These are phyloP conservation scores for Dryadomyces quercivorus DNA, from an alignment of 2,329 filamentous ascomycete genomes.

Conservation along the genomic window DNA sequence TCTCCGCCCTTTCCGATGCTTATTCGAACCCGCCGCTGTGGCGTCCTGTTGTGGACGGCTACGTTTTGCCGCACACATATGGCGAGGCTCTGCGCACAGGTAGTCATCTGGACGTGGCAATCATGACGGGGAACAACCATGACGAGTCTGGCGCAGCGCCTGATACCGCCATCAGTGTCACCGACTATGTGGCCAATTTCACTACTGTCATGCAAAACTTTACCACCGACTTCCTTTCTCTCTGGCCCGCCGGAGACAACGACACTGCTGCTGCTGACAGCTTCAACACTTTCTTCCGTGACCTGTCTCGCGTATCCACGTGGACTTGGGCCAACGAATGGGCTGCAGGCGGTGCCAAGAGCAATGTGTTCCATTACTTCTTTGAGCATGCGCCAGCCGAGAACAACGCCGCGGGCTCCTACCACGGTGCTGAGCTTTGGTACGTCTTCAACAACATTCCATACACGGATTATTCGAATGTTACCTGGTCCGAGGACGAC, in stretches of 20 bases:
- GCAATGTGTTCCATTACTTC: background rate
- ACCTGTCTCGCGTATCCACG: background rate
- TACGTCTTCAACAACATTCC: background rate
- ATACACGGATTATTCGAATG: background rate
- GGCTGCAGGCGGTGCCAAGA: background rate
- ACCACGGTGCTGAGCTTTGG: background rate
- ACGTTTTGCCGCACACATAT: background rate
- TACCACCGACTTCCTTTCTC: background rate
- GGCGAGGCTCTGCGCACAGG: background rate
- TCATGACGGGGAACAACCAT: background rate
- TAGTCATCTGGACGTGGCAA: background rate
- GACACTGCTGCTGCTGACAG: background rate
- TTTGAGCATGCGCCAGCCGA: background rate
- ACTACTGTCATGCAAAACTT: background rate
- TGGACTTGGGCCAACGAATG: background rate
- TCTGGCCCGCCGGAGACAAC: background rate
- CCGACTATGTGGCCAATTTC: background rate
- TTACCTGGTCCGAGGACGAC: background rate
- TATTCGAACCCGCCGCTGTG: background rate
- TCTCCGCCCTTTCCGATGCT: background rate
- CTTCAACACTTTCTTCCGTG: background rate
- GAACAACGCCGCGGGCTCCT: background rate
- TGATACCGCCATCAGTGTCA: background rate
- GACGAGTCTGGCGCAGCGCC: background rate
- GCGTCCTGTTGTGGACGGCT: background rate